Conservation (phyloP, 139 green algal genomes). For the Monoraphidium neglectum region DNA sequence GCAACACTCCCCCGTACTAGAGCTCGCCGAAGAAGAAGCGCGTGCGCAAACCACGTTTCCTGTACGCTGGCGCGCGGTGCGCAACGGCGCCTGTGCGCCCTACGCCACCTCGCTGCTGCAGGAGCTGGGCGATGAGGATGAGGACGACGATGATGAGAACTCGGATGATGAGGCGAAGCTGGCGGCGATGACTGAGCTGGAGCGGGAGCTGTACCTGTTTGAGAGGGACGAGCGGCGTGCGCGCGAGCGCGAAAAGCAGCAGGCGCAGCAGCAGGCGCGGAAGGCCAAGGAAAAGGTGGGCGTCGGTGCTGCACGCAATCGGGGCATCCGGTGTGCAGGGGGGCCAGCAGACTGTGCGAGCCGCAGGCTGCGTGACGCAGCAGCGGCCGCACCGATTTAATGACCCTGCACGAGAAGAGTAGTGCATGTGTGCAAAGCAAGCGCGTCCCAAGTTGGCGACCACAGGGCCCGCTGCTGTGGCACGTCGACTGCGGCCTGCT, state of each 20-base stretch:
- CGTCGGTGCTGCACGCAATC: not conserved
- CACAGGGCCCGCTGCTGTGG: not conserved
- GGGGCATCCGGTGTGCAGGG: not conserved
- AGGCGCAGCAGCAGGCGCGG: slow-evolving; percentile 16
- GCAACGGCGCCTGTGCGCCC: too few species aligned
- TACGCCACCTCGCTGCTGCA: too few species aligned
- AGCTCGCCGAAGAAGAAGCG: too few species aligned
- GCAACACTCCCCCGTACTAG: too few species aligned
- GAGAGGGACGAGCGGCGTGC: slow-evolving; percentile 23
- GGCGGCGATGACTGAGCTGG: slow-evolving; percentile 27
- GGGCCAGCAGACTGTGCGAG: not conserved
- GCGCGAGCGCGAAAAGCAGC: slow-evolving; percentile 3
- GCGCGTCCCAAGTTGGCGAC: not conserved
- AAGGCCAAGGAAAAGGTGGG: slow-evolving; percentile 24
- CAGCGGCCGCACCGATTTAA: not conserved
- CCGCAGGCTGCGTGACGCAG: not conserved
- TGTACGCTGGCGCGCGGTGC: too few species aligned
- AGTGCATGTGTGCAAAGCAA: not conserved
- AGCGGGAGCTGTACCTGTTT: slow-evolving; percentile 36
- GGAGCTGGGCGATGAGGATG: not conserved
- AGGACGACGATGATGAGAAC: slow-evolving; percentile 10
- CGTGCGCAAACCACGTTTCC: too few species aligned
- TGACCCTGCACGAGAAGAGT: not conserved
- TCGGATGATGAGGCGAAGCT: slow-evolving; percentile 30
- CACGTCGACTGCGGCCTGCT: not conserved